phyloP scores from a whole-genome alignment of 2,329 filamentous ascomycete genomes.

The Pyrenochaeta sp. region DNA sequence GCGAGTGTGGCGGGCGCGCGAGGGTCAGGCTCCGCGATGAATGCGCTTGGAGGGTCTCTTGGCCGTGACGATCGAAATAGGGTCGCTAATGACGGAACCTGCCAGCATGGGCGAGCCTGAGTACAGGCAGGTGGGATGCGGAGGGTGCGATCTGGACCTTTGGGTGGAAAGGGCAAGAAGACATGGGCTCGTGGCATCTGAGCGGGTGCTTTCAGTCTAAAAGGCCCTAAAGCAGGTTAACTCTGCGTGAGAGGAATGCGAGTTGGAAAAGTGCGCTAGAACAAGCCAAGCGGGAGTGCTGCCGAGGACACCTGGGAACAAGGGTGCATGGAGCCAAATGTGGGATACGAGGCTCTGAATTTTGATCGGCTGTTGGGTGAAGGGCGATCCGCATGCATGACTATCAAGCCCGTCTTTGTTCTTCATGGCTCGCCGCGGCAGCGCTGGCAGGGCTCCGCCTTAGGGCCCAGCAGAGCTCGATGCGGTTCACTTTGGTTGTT shows the following conservation, averaged over 20 bases:
- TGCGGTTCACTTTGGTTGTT: not conserved
- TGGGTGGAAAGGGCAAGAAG: constrained; percentile 32
- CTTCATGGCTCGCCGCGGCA: too few species aligned
- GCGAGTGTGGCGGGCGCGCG: constrained; percentile 17
- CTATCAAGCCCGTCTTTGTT: not conserved
- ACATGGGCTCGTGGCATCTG: constrained; percentile 33
- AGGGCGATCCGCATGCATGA: not conserved
- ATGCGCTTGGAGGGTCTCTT: constrained; percentile 18
- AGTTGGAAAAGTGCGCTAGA: constrained; percentile 14
- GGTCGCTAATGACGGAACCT: constrained; percentile 32
- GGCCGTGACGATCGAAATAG: constrained; percentile 23
- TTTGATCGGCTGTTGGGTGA: not conserved
- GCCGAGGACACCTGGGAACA: constrained; percentile 14
- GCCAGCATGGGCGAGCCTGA: constrained; percentile 27
- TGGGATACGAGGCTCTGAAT: not conserved
- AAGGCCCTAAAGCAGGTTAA: constrained; percentile 39
- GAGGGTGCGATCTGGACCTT: constrained; percentile 36
- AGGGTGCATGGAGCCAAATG: not conserved
- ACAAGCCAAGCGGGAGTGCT: constrained; percentile 21
- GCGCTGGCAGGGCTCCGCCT: too few species aligned
- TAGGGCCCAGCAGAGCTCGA: not conserved
- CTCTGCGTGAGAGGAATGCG: constrained; percentile 34
- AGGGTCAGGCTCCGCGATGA: constrained; percentile 18
- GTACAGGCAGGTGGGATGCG: constrained; percentile 23
- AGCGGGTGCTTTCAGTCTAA: constrained; percentile 34